Percentiles rank a stretch among this genome's conserved stretches.
Evolutionary conservation across 1,139 yeast genomes (phyloP).

Genomic region (Geotrichum macrosporum): DNA sequence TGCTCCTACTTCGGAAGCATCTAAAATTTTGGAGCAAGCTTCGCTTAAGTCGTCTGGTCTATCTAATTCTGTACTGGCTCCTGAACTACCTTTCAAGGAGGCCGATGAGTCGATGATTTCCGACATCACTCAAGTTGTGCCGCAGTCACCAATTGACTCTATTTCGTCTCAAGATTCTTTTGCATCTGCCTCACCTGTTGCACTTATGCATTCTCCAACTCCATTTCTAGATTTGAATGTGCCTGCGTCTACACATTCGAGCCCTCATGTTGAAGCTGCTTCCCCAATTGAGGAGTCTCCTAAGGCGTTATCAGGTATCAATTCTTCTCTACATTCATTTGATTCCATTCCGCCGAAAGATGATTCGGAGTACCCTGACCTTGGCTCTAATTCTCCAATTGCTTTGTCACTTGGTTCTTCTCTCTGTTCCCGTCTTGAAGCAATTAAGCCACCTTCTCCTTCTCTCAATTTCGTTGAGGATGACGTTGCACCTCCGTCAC

Average conservation of each 20-base stretch:
- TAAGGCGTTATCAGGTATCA: no score
- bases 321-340: no score
- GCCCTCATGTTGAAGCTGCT: not conserved
- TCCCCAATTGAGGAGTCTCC: not conserved
- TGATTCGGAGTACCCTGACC: no score
- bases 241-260: not conserved
- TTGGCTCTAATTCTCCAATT: no score
- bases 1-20: no score
- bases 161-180: slow-evolving; percentile 1
- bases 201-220: not conserved
- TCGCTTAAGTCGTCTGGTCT: not conserved
- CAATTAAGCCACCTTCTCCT: no score
- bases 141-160: slow-evolving; percentile 5
- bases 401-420: no score
- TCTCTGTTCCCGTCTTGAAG: no score
- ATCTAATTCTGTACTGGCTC: not conserved
- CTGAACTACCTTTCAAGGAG: not conserved
- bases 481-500: no score
- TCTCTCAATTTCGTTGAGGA: no score
- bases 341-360: no score
- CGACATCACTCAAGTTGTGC: not conserved
- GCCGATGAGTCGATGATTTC: not conserved
- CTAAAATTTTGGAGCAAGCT: not conserved
- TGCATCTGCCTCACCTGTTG: slow-evolving; percentile 4
- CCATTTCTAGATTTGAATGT: not conserved